Conservation (phyloP, 352 stramenopile species). For the Globisporangium polare region DNA sequence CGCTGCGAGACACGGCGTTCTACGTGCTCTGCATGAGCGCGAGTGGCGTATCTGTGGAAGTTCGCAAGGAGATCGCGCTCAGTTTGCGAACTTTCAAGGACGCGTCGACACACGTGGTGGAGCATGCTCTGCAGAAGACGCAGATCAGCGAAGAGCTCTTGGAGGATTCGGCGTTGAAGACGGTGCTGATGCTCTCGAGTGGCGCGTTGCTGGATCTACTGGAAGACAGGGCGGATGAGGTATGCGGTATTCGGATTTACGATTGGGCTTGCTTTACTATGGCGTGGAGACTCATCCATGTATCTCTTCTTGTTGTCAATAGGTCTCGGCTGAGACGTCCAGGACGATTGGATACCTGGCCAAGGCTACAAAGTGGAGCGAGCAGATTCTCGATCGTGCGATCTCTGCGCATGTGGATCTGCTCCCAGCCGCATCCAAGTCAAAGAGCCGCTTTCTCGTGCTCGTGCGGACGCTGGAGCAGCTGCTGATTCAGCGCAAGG, state of each 20-base stretch:
- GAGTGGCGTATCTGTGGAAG: constrained; percentile 25
- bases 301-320: too few species aligned
- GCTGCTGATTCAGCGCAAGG: constrained; percentile 23
- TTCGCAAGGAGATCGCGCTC: constrained; percentile 37
- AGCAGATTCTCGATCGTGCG: constrained; percentile 31
- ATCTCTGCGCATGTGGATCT: constrained; percentile 55
- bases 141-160: constrained; percentile 46
- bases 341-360: constrained; percentile 35
- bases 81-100: constrained; percentile 29
- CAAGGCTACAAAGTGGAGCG: constrained; percentile 22
- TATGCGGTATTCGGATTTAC: constrained; percentile 4
- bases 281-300: too few species aligned
- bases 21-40: constrained; percentile 41
- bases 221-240: constrained; percentile 38
- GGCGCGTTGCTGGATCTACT: constrained; percentile 55
- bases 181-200: constrained; percentile 56
- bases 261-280: too few species aligned
- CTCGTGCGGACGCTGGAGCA: constrained; percentile 27
- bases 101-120: constrained; percentile 18
- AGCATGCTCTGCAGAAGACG: constrained; percentile 47
- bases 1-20: constrained; percentile 39
- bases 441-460: constrained; percentile 11
- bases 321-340: constrained; percentile 46
- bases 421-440: constrained; percentile 17
- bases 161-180: constrained; percentile 34